Base-by-base conservation (phyloP, 495 filamentous ascomycete species). In the Haplographium delicatum region DNA sequence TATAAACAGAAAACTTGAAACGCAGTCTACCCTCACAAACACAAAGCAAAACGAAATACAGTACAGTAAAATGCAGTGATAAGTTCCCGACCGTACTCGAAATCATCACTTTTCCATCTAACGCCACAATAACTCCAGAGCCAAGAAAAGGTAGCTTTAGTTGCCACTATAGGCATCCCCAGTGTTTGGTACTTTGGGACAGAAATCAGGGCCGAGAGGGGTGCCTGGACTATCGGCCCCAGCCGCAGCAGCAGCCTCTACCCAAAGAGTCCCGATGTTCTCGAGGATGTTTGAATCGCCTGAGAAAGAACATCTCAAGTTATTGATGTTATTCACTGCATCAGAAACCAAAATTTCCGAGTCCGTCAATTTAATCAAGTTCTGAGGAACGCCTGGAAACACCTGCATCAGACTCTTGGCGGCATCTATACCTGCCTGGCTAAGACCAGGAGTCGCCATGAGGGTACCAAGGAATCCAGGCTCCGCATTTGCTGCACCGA, bases 241-340 rank as follows among this genome's bases (percentile, higher is more conserved):
- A 43, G 40, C 40, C 40, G 40, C 40, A 43, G 40, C 13, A 19
- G 40, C 40, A 22, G 40, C 9, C 40, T 43, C 40, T 7, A 43
- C 20, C 40, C 40, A 43, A 43, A 43, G 40, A 22, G 40, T 43
- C 40, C 40, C 40, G 25, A 43, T 43, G 20, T 43, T 43, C 40
- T 43, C 18, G 5, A 43, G 20, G 40, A 43, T 43, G 18, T 43
- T 26, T 43, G 40, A 19, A 43, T n/a, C n/a, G n/a, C n/a, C n/a
- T n/a, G 40, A 15, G 13, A 15, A 19, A 25, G 20, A 43, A 25
- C 40, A 43, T 26, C 40, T 43, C 15, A 43, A 19, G 20, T 18
- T 43, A 24, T 43, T 43, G 40, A 43, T 43, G 25, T 43, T 43
- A 25, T 43, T 43, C 20, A 43, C 40, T 7, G 20, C 40, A 22